Evolutionary conservation across 208 protist genomes (phyloP), one percentile per base, ranked within the genome.

Genomic region (Tritrichomonas musculus): DNA sequence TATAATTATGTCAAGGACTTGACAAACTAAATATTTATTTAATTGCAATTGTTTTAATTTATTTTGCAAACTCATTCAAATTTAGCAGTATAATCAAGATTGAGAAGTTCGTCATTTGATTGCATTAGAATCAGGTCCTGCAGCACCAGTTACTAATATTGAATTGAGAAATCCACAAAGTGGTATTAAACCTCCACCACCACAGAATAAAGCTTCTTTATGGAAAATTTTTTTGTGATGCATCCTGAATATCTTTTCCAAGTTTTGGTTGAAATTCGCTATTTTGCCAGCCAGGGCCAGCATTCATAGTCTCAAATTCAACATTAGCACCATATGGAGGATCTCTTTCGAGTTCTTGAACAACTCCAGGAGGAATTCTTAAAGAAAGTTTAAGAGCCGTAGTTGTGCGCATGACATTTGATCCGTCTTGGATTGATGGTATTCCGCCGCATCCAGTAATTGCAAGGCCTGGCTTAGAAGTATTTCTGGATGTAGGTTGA

Each of bases 351-450:
- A 98, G 95, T 41, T 97, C 93, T 82, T 96, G 92, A 60, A 98
- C 94, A 14, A 95, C 94, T 5, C 94, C 88, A 44, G 98, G 98
- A 39, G 98, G 97, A 44, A 98, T 49, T 53, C 98, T 97, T 50
- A 98, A 92, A 0, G 97, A 98, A 22, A 98, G 93, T 94, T 98
- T 98, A 57, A 98, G n/a, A 27, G 95, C 93, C n/a, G 97, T 98
- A 49, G 95, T 69, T 66, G 96, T 95, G 75, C 97, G 96, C 88
- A 98, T 96, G 9, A 99, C 98, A 94, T 99, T 98, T 65, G 97
- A 97, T 36, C 97, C 97, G 27, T 92, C 96, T 30, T 93, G 92
- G 44, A 95, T 93, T 14, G 95, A 93, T 41, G 97, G 98, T 41
- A 98, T 92, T 93, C 97, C 97, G 33, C 95, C 95, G 36, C 95